These are phyloP conservation scores for Aspergillus clavatus DNA, from an alignment of 2,329 filamentous ascomycete species.

Conservation along the genomic window DNA sequence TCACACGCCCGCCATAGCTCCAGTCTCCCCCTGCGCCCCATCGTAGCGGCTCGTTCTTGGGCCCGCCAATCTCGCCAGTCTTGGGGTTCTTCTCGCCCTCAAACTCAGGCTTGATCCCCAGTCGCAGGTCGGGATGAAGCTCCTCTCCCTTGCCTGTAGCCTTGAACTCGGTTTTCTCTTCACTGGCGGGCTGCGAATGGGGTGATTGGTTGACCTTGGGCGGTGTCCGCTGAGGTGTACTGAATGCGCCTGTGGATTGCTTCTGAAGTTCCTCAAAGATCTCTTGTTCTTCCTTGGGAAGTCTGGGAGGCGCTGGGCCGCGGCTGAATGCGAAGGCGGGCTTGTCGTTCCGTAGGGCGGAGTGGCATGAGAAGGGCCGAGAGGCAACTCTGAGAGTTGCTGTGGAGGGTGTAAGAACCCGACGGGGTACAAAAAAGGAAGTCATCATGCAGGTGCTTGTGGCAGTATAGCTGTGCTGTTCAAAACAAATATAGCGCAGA, in stretches of 20 bases:
- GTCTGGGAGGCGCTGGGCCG: conserved; percentile 72
- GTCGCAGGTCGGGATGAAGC: conserved; percentile 64
- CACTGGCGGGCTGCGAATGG: conserved; percentile 21
- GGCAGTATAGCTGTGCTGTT: neutral
- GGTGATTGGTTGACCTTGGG: conserved; percentile 51
- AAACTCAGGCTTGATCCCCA: conserved; percentile 84
- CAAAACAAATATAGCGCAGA: neutral
- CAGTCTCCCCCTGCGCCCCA: conserved; percentile 77
- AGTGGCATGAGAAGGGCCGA: conserved; percentile 26
- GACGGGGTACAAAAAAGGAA: conserved; percentile 21
- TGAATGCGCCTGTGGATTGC: conserved; percentile 70
- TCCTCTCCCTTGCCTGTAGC: conserved; percentile 59
- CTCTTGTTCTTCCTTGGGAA: conserved; percentile 83
- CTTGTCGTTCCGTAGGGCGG: conserved; percentile 23
- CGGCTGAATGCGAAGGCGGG: conserved; percentile 30
- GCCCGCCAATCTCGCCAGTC: conserved; percentile 92
- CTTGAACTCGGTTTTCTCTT: conserved; percentile 41
- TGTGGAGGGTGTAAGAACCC: conserved; percentile 42
- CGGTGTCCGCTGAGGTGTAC: conserved; percentile 48
- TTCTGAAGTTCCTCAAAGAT: conserved; percentile 83
- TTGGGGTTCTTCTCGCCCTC: conserved; percentile 86
- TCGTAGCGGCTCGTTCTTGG: conserved; percentile 91
- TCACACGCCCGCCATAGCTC: conserved; percentile 93
- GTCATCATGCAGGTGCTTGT: conserved; percentile 16
- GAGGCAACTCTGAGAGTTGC: conserved; percentile 19